Percentiles rank a stretch among this genome's conserved stretches.
phyloP scores from a whole-genome alignment of 2,329 filamentous ascomycete genomes.

The Tolypocladium tropicale region DNA sequence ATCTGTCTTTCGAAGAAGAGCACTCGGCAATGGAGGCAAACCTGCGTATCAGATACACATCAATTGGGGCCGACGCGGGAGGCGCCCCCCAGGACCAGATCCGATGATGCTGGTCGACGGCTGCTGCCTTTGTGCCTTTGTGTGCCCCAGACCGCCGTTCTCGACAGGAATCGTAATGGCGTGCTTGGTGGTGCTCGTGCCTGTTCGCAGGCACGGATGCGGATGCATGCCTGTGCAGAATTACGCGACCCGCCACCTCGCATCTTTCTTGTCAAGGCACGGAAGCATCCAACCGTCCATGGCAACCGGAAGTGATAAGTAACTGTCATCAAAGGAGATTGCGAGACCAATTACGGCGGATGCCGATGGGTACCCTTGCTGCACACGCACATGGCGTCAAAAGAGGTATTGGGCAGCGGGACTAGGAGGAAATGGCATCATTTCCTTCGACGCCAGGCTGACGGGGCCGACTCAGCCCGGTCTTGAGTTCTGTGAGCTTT shows the following conservation, averaged over 20 bases:
- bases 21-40: background rate
- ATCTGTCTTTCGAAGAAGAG: background rate
- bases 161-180: background rate
- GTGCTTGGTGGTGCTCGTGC: background rate
- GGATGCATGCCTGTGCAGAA: background rate
- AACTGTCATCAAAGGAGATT: slow-evolving; percentile 4
- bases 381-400: background rate
- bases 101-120: background rate
- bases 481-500: background rate
- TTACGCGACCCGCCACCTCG: background rate
- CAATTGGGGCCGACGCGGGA: background rate
- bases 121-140: too few species aligned
- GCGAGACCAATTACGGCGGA: background rate
- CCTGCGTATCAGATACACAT: background rate
- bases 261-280: background rate
- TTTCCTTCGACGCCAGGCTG: background rate
- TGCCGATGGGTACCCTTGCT: background rate
- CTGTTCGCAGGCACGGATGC: background rate
- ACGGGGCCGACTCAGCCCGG: background rate
- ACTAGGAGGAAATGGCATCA: background rate
- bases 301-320: background rate
- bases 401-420: background rate
- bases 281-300: background rate
- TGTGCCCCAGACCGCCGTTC: background rate
- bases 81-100: too few species aligned